These are phyloP conservation scores for Cercophora newfieldiana DNA, from an alignment of 495 filamentous ascomycete genomes.

Conservation along the genomic window DNA sequence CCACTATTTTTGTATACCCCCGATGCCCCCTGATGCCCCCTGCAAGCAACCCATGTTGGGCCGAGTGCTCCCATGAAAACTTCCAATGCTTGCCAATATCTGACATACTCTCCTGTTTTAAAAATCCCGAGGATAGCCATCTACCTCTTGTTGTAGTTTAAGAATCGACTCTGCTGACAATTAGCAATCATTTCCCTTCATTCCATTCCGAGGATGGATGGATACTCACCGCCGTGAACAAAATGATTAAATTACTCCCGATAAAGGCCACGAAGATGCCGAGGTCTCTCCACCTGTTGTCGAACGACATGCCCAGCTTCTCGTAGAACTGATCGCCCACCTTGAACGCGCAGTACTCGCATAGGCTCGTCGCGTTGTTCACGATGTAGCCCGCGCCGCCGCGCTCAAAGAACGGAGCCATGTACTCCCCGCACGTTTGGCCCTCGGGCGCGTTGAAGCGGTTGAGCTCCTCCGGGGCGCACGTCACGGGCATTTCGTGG, in stretches of 20 bases:
- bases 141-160: constrained; percentile 66
- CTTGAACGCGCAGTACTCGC: constrained; percentile 76
- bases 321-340: constrained; percentile 77
- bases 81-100: background rate
- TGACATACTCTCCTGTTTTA: background rate
- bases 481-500: constrained; percentile 62
- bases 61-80: no score
- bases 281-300: constrained; percentile 73
- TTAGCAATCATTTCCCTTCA: constrained; percentile 26
- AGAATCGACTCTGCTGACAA: constrained; percentile 53
- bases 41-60: no score
- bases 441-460: constrained; percentile 60
- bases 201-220: background rate
- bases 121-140: background rate
- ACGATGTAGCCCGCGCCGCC: constrained; percentile 70
- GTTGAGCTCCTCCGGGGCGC: constrained; percentile 57
- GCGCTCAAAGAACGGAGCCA: constrained; percentile 63
- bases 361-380: constrained; percentile 60
- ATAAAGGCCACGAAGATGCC: constrained; percentile 75
- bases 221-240: constrained; percentile 66
- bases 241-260: constrained; percentile 71
- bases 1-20: no score
- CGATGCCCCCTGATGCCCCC: no score
- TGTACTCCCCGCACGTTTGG: constrained; percentile 70
- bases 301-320: constrained; percentile 61